Base-by-base conservation (phyloP, 169 alveolate species). In the Eimeria maxima region DNA sequence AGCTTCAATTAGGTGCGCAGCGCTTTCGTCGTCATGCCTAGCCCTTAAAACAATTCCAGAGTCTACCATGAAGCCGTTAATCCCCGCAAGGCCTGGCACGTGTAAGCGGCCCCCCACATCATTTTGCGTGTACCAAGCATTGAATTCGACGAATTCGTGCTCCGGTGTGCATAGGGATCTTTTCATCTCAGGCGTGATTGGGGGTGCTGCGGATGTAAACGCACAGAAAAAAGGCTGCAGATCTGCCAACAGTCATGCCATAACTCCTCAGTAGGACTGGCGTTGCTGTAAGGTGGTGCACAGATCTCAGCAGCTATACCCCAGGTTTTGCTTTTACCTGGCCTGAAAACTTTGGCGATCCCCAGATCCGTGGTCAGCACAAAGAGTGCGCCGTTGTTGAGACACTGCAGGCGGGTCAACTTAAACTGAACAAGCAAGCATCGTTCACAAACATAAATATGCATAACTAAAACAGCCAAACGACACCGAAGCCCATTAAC, bases 301-400 rank as follows among this genome's bases (percentile, higher is more conserved):
- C 29, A 45, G 18, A 4, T 4, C 55, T 57, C 53, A 63, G 33
- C 42, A 27, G 38, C 20, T 42, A 2, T 83, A 63, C 14, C 65
- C 65, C 45, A 38, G 55, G 8, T 27, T 8, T 22, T n/a, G 71
- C 44, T 29, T 76, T 38, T n/a, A 87, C 93, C 93, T 63, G 93
- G 93, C 93, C 93, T 87, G 29, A 87, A 87, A 8, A 63, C 47
- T 38, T 87, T 87, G 93, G 81, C 45, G 29, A 20, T 38, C 24
- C 93, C 93, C 80, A 44, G 4, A 63, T 87, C 93, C 57, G 93
- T 87, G 27, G 93, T 87, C 81, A 87, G 78, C 65, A 87, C 33
- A 7, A 87, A 47, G 44, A 87, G 83, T 60, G 78, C 50, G 11
- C 83, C 93, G 60, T 29, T 60, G 60, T 87, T 42, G 71, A 63